Percentiles rank a stretch among this genome's conserved stretches.
Evolutionary conservation across 352 stramenopile genomes (phyloP).

Genomic region (Globisporangium iwayamae): DNA sequence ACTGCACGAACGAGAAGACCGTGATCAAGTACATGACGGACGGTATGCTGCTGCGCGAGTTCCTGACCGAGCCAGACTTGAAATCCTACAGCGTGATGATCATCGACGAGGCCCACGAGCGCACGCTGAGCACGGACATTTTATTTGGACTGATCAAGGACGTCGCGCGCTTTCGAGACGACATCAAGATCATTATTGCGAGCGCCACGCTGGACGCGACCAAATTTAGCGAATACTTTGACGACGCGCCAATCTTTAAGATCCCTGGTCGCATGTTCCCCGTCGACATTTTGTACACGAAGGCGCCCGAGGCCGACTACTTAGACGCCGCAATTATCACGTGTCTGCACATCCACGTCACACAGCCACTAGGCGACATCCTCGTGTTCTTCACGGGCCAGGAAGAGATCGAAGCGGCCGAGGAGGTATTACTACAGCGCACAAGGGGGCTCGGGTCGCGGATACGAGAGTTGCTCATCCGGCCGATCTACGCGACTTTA

Average conservation of each 20-base stretch:
- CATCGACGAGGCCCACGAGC: conserved; percentile 99
- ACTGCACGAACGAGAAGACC: conserved; percentile 97
- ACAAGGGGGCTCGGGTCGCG: conserved; percentile 92
- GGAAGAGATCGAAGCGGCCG: conserved; percentile 98
- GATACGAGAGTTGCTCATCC: conserved; percentile 98
- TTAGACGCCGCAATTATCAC: conserved; percentile 98
- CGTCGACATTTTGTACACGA: conserved; percentile 98
- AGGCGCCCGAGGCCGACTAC: conserved; percentile 98
- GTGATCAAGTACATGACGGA: conserved; percentile 99
- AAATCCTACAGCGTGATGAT: conserved; percentile 97
- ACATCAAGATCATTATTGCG: conserved; percentile 98
- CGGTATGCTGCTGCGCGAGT: conserved; percentile 99
- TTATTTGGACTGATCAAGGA: conserved; percentile 99
- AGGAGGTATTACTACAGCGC: conserved; percentile 94
- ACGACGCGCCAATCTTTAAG: conserved; percentile 98
- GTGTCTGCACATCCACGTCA: conserved; percentile 98
- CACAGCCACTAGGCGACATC: conserved; percentile 96
- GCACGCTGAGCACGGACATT: conserved; percentile 98
- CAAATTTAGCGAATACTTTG: conserved; percentile 99
- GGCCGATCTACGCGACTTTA: conserved; percentile 98
- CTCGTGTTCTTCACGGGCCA: conserved; percentile 99
- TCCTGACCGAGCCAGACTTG: conserved; percentile 97
- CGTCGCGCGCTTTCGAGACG: conserved; percentile 93
- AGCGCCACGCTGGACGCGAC: conserved; percentile 97
- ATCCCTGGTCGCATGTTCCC: conserved; percentile 96